A percentile compares a stretch with the other conserved stretches of the same genome.
Evolutionary conservation across 495 filamentous ascomycete species (phyloP).

Genomic region (Aspergillus homomorphus): DNA sequence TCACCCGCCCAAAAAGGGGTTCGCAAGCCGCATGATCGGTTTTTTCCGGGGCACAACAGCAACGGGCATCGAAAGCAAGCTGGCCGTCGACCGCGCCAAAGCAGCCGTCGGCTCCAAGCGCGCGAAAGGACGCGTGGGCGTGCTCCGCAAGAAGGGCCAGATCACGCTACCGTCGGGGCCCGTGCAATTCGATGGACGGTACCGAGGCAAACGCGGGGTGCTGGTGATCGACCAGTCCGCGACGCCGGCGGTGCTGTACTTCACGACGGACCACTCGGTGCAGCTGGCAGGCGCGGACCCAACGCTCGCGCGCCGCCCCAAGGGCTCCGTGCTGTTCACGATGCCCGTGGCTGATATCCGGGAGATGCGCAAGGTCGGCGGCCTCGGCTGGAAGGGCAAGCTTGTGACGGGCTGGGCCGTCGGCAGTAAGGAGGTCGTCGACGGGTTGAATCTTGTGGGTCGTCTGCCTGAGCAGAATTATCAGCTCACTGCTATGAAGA

Average conservation of each 20-base stretch:
- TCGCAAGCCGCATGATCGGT: slow-evolving; percentile 54
- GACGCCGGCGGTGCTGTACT: slow-evolving; percentile 41
- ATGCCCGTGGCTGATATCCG: slow-evolving; percentile 56
- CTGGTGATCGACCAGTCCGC: slow-evolving; percentile 63
- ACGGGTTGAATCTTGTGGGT: slow-evolving; percentile 70
- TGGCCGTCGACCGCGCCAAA: slow-evolving; percentile 65
- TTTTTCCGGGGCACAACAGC: slow-evolving; percentile 71
- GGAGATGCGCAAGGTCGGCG: slow-evolving; percentile 79
- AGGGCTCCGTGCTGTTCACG: slow-evolving; percentile 38
- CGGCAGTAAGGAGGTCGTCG: slow-evolving; percentile 66
- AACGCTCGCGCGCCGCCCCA: slow-evolving; percentile 42
- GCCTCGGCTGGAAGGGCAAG: slow-evolving; percentile 87
- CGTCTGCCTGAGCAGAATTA: slow-evolving; percentile 47
- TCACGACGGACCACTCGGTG: slow-evolving; percentile 46
- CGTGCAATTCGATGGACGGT: slow-evolving; percentile 70
- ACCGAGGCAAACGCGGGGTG: slow-evolving; percentile 67
- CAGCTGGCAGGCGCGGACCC: slow-evolving; percentile 27
- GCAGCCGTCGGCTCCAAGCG: slow-evolving; percentile 63
- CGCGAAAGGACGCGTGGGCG: slow-evolving; percentile 69
- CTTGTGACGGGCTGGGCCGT: slow-evolving; percentile 79
- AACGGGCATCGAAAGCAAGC: slow-evolving; percentile 62
- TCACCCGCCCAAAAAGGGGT: slow-evolving; percentile 39
- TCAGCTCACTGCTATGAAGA: slow-evolving; percentile 67
- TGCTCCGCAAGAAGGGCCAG: slow-evolving; percentile 50
- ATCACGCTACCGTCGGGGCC: slow-evolving; percentile 55